These are phyloP conservation scores for Cercophora scortea DNA, from an alignment of 495 filamentous ascomycete genomes.

Conservation along the genomic window DNA sequence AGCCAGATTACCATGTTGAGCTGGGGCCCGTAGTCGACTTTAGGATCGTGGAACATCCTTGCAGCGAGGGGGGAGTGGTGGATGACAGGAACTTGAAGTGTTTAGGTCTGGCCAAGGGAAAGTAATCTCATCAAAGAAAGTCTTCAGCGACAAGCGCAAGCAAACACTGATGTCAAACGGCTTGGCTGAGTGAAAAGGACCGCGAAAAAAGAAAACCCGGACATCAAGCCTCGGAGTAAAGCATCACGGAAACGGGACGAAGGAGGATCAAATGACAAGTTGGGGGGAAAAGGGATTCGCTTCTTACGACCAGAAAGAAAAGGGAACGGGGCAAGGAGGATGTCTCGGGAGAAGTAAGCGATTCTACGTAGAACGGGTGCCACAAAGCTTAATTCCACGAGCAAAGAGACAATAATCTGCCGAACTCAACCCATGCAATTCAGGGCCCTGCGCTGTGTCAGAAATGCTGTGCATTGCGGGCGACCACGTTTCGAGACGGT, in stretches of 20 bases:
- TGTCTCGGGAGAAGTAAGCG: not conserved
- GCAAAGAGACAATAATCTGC: too few species aligned
- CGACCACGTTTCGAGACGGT: too few species aligned
- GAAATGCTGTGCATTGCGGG: too few species aligned
- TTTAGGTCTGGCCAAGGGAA: not conserved
- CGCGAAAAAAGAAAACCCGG: not conserved
- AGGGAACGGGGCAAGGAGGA: not conserved
- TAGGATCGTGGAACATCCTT: conserved; percentile 1
- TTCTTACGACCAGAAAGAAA: not conserved
- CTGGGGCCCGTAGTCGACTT: conserved; percentile 15
- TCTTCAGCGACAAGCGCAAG: too few species aligned
- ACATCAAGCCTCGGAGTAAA: not conserved
- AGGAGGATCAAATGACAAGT: not conserved
- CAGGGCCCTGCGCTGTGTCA: too few species aligned
- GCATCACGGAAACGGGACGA: not conserved
- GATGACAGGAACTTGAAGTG: not conserved
- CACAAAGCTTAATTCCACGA: not conserved
- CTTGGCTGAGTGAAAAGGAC: not conserved
- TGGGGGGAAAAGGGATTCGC: too few species aligned
- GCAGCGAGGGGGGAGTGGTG: not conserved
- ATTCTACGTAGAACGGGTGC: not conserved
- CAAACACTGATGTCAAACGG: not conserved
- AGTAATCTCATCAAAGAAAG: too few species aligned
- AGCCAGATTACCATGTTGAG: conserved; percentile 17
- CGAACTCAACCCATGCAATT: too few species aligned